Evolutionary conservation across 2,329 filamentous ascomycete genomes (phyloP).

Genomic region (Dryadomyces sulphureus): DNA sequence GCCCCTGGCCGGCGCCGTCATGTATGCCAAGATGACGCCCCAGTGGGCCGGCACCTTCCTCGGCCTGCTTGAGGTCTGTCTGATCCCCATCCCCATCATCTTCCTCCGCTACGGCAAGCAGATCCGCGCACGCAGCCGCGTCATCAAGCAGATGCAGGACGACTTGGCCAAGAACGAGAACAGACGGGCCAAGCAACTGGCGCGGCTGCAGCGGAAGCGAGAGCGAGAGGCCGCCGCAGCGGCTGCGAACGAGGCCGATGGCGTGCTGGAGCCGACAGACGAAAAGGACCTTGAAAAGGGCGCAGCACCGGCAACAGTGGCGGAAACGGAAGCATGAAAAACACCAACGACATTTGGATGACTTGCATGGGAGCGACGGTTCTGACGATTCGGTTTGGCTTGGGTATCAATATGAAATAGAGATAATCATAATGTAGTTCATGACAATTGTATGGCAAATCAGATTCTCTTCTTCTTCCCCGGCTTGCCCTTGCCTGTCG

Average conservation of each 20-base stretch:
- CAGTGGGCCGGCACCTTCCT: slow-evolving; percentile 64
- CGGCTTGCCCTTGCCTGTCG: neutral
- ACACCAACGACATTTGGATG: too few species aligned
- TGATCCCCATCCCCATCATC: slow-evolving; percentile 62
- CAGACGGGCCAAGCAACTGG: slow-evolving; percentile 14
- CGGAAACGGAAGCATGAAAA: neutral
- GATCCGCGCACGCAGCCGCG: slow-evolving; percentile 30
- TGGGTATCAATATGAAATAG: neutral
- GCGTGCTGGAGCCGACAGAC: neutral
- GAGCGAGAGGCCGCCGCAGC: neutral
- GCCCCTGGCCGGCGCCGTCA: slow-evolving; percentile 54
- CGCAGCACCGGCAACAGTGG: neutral
- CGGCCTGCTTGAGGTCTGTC: slow-evolving; percentile 49
- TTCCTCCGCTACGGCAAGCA: slow-evolving; percentile 46
- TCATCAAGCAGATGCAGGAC: slow-evolving; percentile 27
- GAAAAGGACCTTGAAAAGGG: neutral
- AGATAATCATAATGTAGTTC: neutral
- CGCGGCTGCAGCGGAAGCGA: neutral
- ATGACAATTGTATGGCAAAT: neutral
- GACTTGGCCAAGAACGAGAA: slow-evolving; percentile 20
- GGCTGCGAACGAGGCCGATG: neutral
- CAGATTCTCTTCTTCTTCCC: slow-evolving; percentile 6
- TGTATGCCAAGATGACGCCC: slow-evolving; percentile 52
- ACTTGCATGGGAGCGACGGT: too few species aligned
- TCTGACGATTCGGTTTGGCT: too few species aligned